A percentile compares a stretch with the other conserved stretches of the same genome.
phyloP scores from a whole-genome alignment of 768 basidiomycete genomes.

The Boletus vinaceobasis region DNA sequence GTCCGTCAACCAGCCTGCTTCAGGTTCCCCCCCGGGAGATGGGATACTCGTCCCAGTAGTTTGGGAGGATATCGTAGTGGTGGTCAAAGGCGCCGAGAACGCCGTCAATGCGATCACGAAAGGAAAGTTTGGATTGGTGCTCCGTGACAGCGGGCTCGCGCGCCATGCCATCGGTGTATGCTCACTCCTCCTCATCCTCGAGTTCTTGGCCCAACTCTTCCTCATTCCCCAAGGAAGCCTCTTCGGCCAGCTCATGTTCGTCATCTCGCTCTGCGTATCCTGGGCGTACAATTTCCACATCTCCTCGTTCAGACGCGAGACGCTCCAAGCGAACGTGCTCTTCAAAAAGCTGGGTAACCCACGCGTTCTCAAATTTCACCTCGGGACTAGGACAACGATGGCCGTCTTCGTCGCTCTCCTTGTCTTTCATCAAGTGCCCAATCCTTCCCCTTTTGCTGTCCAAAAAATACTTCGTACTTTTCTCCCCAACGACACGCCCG shows the following conservation, averaged over 20 bases:
- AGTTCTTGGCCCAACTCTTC: constrained; percentile 32
- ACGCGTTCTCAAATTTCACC: constrained; percentile 1
- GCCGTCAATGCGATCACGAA: constrained; percentile 29
- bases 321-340: constrained; percentile 20
- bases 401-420: constrained; percentile 14
- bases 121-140: constrained; percentile 22
- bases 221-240: constrained; percentile 31
- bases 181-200: constrained; percentile 26
- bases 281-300: constrained; percentile 33
- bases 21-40: constrained; percentile 23
- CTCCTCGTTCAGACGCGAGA: constrained; percentile 30
- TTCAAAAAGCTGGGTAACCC: constrained; percentile 16
- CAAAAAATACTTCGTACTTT: constrained; percentile 11
- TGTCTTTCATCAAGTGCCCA: constrained; percentile 2
- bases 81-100: constrained; percentile 28
- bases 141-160: not conserved
- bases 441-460: not conserved
- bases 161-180: constrained; percentile 20
- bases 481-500: constrained; percentile 20
- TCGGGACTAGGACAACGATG: constrained; percentile 18
- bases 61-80: constrained; percentile 18
- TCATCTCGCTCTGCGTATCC: constrained; percentile 29
- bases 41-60: constrained; percentile 20
- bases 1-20: constrained; percentile 10
- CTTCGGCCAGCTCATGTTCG: constrained; percentile 36